Evolutionary conservation across 2,329 filamentous ascomycete genomes (phyloP).

Genomic region (Fusarium longipes): DNA sequence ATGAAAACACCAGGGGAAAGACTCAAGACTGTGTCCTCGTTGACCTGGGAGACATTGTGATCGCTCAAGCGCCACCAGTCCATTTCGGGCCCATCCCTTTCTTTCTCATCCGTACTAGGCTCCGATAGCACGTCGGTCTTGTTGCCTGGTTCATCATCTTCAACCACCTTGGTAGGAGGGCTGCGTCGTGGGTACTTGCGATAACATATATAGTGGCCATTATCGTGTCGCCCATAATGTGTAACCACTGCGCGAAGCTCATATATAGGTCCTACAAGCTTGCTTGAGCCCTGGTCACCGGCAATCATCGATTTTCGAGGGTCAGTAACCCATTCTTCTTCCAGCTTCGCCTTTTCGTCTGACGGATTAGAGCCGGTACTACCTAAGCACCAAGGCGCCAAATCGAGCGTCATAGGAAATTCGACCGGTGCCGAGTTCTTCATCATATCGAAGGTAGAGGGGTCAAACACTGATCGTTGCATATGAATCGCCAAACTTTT

Average conservation of each 20-base stretch:
- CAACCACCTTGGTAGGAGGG: conserved; percentile 9
- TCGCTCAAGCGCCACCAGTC: conserved; percentile 95
- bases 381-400: conserved; percentile 87
- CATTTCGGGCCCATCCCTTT: conserved; percentile 51
- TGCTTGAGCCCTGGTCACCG: conserved; percentile 61
- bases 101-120: conserved; percentile 8
- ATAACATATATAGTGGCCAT: conserved; percentile 95
- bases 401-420: conserved; percentile 79
- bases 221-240: conserved; percentile 91
- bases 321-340: conserved; percentile 77
- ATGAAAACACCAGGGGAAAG: conserved; percentile 88
- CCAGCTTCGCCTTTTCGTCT: conserved; percentile 25
- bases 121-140: conserved; percentile 1
- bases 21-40: conserved; percentile 76
- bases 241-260: conserved; percentile 86
- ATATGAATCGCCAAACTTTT: conserved; percentile 86
- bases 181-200: conserved; percentile 69
- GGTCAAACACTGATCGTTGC: conserved; percentile 92
- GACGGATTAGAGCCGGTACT: conserved; percentile 53
- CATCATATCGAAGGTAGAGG: conserved; percentile 78
- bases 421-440: conserved; percentile 86
- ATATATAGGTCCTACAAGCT: conserved; percentile 71
- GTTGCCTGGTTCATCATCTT: conserved; percentile 34
- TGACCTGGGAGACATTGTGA: conserved; percentile 80
- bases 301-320: conserved; percentile 80